These are phyloP conservation scores for Geranium brycei DNA, from an alignment of 345 rosid genomes.

Conservation along the genomic window DNA sequence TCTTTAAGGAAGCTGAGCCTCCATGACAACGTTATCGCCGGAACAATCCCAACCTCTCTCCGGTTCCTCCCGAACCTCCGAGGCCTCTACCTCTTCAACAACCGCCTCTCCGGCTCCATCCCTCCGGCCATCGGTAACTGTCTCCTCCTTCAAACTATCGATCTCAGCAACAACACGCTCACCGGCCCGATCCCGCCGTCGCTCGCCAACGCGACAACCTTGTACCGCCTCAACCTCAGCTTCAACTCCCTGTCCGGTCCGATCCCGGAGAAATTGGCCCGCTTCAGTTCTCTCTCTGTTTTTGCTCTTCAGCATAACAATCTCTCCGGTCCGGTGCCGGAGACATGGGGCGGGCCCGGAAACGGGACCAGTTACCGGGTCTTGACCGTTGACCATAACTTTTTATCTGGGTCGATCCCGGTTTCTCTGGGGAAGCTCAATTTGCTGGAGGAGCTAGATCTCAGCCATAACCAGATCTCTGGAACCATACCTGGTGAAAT, in stretches of 20 bases:
- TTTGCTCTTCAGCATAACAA: conserved; percentile 66
- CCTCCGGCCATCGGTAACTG: conserved; percentile 67
- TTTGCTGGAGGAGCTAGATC: conserved; percentile 37
- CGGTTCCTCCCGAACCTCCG: conserved; percentile 64
- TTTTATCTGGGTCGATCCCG: conserved; percentile 45
- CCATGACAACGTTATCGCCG: conserved; percentile 61
- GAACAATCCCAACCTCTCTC: conserved; percentile 60
- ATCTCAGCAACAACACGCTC: conserved; percentile 56
- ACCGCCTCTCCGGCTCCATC: conserved; percentile 66
- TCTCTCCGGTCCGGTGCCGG: conserved; percentile 62
- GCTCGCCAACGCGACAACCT: conserved; percentile 55
- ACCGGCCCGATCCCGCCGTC: conserved; percentile 47
- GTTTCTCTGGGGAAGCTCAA: conserved; percentile 34
- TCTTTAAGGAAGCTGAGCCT: conserved; percentile 61
- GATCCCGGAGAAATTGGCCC: conserved; percentile 36
- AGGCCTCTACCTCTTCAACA: conserved; percentile 85
- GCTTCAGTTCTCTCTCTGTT: conserved; percentile 40
- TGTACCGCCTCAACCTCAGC: conserved; percentile 59
- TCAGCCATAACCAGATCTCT: conserved; percentile 48
- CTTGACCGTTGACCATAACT: conserved; percentile 38
- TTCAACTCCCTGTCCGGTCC: conserved; percentile 51
- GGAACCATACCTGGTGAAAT: conserved; percentile 41
- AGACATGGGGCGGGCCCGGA: conserved; percentile 24
- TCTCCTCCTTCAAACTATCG: conserved; percentile 55
- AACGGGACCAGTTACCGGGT: conserved; percentile 14